Evolutionary conservation across 108 stramenopile species (phyloP).

Genomic region (Chaetoceros muelleri): DNA sequence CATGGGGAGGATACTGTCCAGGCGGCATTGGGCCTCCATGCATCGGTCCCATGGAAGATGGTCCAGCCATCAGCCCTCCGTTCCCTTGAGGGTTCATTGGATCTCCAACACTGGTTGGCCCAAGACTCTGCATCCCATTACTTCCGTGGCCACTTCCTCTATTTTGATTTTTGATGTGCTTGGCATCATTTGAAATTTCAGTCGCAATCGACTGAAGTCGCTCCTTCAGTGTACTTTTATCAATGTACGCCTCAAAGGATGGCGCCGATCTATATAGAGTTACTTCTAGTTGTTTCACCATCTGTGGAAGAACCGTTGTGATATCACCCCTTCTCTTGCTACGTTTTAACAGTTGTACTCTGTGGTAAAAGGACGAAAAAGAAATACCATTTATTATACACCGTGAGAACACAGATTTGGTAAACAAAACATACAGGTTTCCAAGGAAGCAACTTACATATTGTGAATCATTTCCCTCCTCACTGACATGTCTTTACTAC

Average conservation of each 20-base stretch:
- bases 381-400: neutral
- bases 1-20: too few species aligned
- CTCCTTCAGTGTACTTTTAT: conserved; percentile 76
- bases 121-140: too few species aligned
- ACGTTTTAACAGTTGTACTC: conserved; percentile 85
- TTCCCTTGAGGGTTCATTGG: too few species aligned
- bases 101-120: too few species aligned
- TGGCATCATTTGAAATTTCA: conserved; percentile 74
- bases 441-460: conserved; percentile 49
- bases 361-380: conserved; percentile 14
- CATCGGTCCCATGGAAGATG: too few species aligned
- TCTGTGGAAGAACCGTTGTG: conserved; percentile 86
- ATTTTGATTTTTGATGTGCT: too few species aligned
- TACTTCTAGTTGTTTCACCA: conserved; percentile 93
- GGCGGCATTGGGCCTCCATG: too few species aligned
- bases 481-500: conserved; percentile 72
- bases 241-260: conserved; percentile 82
- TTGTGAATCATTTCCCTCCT: conserved; percentile 88
- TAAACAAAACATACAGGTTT: neutral
- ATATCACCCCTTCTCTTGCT: conserved; percentile 85
- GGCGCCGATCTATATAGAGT: conserved; percentile 83
- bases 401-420: neutral
- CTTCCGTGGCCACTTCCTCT: too few species aligned
- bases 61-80: too few species aligned
- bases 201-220: conserved; percentile 84